Base-by-base conservation (phyloP, 192 early-diverging fungal genomes). In the Linnemannia hyalina region DNA sequence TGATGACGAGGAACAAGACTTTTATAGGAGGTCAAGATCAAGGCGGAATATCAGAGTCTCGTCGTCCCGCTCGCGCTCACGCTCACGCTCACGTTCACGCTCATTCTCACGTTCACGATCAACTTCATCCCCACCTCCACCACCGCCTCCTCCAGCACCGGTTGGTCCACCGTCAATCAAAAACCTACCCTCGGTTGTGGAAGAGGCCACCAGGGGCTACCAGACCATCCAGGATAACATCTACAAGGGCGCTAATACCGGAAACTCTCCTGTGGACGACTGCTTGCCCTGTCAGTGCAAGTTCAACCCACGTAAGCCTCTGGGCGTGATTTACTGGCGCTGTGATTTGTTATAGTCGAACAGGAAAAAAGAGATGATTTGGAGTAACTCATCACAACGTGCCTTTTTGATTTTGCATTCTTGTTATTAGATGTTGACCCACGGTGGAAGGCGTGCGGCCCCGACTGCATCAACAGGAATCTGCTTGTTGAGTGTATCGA, bases 401-500 rank as follows among this genome's bases (percentile, higher is more conserved):
- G 42, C n/a, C 46, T 23, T n/a, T 4, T 52, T n/a, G 1, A 3
- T 68, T 41, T 32, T 65, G n/a, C 29, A 6, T 16, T 63, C 10
- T 26, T 16, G 26, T 2, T 23, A 9, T 49, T 71, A 83, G 86
- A 90, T 81, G 93, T 88, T 44, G 88, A 82, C 54, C 91, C 85
- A 68, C 72, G 68, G 68, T 78, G 86, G 76, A 90, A 89, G 36
- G 98, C 99, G 3, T 99, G 99, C 87, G 99, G 99, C 76, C 92
- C 95, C 18, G 92, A 94, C 70, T 99, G 99, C 85, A 98, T 99
- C 80, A 99, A 99, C 84, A 92, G 96, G 52, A 93, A 95, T 78
- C 88, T 98, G 44, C 95, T 95, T 73, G 96, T 98, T 74, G 98
- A 99, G 88, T 99, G 98, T 88, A 94, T 94, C 47, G 94, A 93